Base-by-base conservation (phyloP, 805 yeast genomes). In the Candida peoriensis region DNA sequence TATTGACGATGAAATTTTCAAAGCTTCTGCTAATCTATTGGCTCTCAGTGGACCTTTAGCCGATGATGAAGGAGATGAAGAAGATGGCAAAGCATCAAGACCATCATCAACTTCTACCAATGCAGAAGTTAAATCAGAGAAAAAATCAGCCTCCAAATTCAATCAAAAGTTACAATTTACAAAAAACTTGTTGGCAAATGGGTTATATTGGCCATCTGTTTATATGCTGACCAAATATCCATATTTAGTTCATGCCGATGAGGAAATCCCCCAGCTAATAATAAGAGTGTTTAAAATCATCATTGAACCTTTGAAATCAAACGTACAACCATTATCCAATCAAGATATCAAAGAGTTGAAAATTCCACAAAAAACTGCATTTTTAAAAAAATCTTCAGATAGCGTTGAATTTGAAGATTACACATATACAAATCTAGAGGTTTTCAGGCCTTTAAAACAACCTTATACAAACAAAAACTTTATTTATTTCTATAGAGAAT, bases 31-130 rank as follows among this genome's bases (percentile, higher is more conserved):
- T 0, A 84, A 81, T 42, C 95, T 95, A 0, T 61, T 89, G 32
- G 93, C 97, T 0, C 55, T 88, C 46, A 96, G 96, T 6, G 93
- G 93, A 8, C 95, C 96, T 1, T 63, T 89, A 24, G 66, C 70
- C 4, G 78, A 75, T 24, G 90, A 81, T 25, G 84, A 75, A 14
- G 82, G 74, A 18, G 90, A 81, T 23, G 84, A 75, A 16, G 82
- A 74, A 17, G 76, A 68, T 7, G 64, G 60, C n/a, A 59, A 49
- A 11, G 33, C 32, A 9, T 21, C 52, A 5, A 39, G 18, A 13
- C 26, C 36, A 5, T 32, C 22, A 13, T 17, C 21, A 14, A 34
- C 26, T 33, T 36, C 28, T 10, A 15, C 12, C 15, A 28, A 32
- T 22, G 6, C 9, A 7, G 36, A 28, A 18, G 27, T 23, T 12